Percentiles rank a stretch among this genome's conserved stretches.
phyloP scores from a whole-genome alignment of 1,284 basidiomycete genomes.

The Moesziomyces parantarcticus region DNA sequence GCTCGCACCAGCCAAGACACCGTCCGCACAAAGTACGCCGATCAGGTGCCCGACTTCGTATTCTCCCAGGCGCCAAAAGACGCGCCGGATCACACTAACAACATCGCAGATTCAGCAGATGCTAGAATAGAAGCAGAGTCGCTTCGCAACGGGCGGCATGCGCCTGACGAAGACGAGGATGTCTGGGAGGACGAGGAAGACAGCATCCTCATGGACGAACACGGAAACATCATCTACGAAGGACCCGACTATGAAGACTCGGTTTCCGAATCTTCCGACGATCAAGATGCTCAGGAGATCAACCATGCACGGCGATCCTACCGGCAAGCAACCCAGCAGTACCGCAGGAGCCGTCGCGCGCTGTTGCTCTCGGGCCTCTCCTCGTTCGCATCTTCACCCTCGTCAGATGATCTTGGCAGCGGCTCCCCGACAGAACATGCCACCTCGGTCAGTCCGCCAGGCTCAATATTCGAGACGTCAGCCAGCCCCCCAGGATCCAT shows the following conservation, averaged over 20 bases:
- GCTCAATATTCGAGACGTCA: constrained; percentile 15
- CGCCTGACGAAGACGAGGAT: constrained; percentile 41
- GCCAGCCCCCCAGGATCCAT: constrained; percentile 22
- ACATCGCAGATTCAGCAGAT: no score
- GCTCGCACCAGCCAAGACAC: constrained; percentile 27
- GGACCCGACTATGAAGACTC: constrained; percentile 28
- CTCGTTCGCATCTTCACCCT: constrained; percentile 37
- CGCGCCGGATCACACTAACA: neutral
- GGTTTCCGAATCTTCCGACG: constrained; percentile 34
- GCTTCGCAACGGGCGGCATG: no score
- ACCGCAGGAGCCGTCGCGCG: constrained; percentile 45
- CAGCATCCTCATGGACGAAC: constrained; percentile 22
- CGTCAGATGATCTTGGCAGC: constrained; percentile 24
- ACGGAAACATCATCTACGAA: constrained; percentile 35
- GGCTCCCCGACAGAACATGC: constrained; percentile 16
- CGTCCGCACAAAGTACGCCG: constrained; percentile 5
- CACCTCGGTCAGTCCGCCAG: constrained; percentile 24
- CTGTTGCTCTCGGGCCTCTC: constrained; percentile 43
- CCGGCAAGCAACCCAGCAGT: constrained; percentile 43
- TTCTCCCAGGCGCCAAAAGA: neutral
- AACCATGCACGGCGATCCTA: constrained; percentile 35
- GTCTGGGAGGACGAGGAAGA: constrained; percentile 48
- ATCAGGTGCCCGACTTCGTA: neutral
- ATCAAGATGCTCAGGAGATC: constrained; percentile 20
- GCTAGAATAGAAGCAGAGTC: no score